Conservation (phyloP, 192 early-diverging fungal species). For the Entomortierella lignicola region DNA sequence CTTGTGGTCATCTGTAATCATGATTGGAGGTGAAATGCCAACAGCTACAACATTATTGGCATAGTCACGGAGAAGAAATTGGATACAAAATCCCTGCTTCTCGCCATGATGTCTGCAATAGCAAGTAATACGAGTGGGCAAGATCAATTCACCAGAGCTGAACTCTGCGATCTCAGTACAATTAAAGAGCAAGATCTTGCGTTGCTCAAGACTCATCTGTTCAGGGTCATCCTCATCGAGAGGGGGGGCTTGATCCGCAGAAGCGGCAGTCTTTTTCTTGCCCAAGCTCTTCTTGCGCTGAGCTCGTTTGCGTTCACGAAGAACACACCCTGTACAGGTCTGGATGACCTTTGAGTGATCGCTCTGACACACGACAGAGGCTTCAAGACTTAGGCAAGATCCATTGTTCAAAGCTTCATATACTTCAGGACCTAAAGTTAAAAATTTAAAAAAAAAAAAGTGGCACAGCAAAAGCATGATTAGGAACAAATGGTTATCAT, state of each 20-base stretch:
- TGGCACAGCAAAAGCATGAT: background rate
- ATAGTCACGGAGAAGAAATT: conserved; percentile 81
- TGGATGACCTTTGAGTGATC: conserved; percentile 78
- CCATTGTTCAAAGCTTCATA: conserved; percentile 57
- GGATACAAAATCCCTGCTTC: conserved; percentile 92
- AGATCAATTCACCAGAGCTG: conserved; percentile 84
- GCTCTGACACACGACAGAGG: conserved; percentile 87
- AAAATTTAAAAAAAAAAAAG: background rate
- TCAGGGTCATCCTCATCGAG: conserved; percentile 65
- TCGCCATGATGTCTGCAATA: conserved; percentile 97
- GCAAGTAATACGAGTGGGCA: conserved; percentile 95
- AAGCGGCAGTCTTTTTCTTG: conserved; percentile 43
- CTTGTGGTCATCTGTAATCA: conserved; percentile 99
- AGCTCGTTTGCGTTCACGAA: conserved; percentile 82
- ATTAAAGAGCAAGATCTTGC: conserved; percentile 90
- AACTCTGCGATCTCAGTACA: conserved; percentile 89
- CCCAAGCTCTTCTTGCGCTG: conserved; percentile 70
- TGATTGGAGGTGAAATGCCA: conserved; percentile 89
- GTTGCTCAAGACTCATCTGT: conserved; percentile 76
- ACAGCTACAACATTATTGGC: conserved; percentile 74
- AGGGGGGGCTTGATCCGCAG: conserved; percentile 14
- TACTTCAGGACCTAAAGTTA: conserved; percentile 29
- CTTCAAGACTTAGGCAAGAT: conserved; percentile 78
- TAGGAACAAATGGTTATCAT: too few relatives aligned
- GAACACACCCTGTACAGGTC: conserved; percentile 86